Percentiles rank a stretch among this genome's conserved stretches.
Conservation (phyloP, 2,329 filamentous ascomycete genomes). For the Blumeria hordei region DNA sequence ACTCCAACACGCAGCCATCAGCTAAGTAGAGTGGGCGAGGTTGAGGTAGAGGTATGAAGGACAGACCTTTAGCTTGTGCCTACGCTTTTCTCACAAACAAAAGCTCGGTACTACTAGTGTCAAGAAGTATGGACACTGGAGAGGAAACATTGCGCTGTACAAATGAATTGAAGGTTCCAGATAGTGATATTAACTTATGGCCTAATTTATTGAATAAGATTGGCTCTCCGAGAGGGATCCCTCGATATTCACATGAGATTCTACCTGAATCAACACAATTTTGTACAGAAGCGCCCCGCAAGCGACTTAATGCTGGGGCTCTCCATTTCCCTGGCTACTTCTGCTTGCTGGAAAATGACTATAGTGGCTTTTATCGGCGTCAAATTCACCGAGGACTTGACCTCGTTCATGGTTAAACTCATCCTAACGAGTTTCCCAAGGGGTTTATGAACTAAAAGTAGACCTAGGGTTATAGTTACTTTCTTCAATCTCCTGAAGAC, state of each 20-base stretch:
- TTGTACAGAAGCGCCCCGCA: not conserved
- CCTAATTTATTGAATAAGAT: not conserved
- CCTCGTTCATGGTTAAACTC: not conserved
- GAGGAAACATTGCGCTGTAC: not conserved
- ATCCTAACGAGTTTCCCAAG: not conserved
- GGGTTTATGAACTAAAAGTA: not conserved
- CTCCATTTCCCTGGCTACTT: not conserved
- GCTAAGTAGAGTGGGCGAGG: not conserved
- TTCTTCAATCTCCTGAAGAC: not conserved
- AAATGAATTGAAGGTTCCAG: not conserved
- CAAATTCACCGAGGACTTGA: not conserved
- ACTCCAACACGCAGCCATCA: not conserved
- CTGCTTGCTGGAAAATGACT: not conserved
- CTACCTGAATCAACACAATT: not conserved
- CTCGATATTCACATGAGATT: not conserved
- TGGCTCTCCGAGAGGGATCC: not conserved
- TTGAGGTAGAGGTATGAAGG: not conserved
- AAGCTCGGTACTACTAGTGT: not conserved
- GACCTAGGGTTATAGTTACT: not conserved
- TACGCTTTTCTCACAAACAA: slow-evolving; percentile 1
- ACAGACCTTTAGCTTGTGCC: not conserved
- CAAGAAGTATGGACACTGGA: not conserved
- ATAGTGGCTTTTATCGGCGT: not conserved
- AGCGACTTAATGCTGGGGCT: not conserved
- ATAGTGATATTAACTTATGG: not conserved